Evolutionary conservation across 2,329 filamentous ascomycete genomes (phyloP), one percentile per base, ranked within the genome.

Genomic region (Phyllosticta citriasiana): DNA sequence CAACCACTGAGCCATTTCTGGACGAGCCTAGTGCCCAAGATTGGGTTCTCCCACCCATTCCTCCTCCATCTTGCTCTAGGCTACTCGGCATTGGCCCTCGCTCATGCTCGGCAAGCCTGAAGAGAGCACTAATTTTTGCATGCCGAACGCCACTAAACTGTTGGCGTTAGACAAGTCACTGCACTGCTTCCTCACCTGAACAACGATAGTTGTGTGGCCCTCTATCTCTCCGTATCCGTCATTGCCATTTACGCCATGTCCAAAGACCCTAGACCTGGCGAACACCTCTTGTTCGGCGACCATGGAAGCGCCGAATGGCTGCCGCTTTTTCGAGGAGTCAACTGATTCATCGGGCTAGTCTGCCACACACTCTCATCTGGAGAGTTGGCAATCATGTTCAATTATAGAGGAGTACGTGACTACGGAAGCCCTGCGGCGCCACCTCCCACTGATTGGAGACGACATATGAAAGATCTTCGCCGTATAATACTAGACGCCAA

Each of bases 221-320:
- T 61, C 4, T 61, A 57, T 52, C 3, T 61, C 6, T 22, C 59
- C 26, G 33, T 53, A 2, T 5, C 54, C 2, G 14, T 61, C 16
- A 54, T 57, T 16, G 40, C 16, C 51, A 24, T 33, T 2, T 12
- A 54, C 4, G 22, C 30, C 10, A 54, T 61, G 30, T 55, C 60
- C 7, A 61, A 30, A 47, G 59, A 54, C 3, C 59, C 54, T 4
- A 2, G 22, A 2, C 55, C 51, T 1, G 60, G 60, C 6, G 60
- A 61, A 2, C 57, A 57, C 50, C 50, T 57, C 25, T 22, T 57
- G 6, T 53, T 57, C n/a, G 54, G 55, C 35, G 55, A 57, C 26
- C 22, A 51, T 1, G 60, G 51, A 22, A 24, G 30, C 8, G 53
- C 60, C 7, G 60, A 54, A 7, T 61, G 60, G 60, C 33, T 61